These are phyloP conservation scores for Prillingera fragicola DNA, from an alignment of 1,284 basidiomycete species.

Conservation along the genomic window DNA sequence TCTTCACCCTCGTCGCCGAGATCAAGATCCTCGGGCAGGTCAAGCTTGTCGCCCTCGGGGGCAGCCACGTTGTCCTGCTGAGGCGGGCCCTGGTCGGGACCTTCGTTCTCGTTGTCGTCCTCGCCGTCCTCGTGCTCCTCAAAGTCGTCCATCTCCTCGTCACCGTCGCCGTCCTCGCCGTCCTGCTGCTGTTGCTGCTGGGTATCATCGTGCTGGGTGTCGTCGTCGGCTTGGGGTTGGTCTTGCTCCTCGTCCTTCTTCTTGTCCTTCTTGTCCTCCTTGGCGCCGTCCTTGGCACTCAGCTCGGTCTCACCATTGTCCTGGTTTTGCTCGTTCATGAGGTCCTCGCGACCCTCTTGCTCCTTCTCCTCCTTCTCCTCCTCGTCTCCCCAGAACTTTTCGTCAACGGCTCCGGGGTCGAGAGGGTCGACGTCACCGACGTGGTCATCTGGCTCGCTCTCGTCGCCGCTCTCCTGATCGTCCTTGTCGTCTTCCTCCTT, in stretches of 20 bases:
- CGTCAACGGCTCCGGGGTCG: slow-evolving; percentile 85
- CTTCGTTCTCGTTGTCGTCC: slow-evolving; percentile 48
- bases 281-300: slow-evolving; percentile 63
- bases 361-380: slow-evolving; percentile 51
- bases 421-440: slow-evolving; percentile 76
- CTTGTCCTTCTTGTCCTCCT: slow-evolving; percentile 40
- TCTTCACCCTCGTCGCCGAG: slow-evolving; percentile 53
- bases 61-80: slow-evolving; percentile 60
- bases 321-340: slow-evolving; percentile 46
- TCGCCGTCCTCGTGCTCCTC: slow-evolving; percentile 43
- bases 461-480: slow-evolving; percentile 55
- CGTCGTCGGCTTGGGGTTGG: slow-evolving; percentile 41
- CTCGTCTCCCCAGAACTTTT: slow-evolving; percentile 95
- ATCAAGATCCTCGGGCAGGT: slow-evolving; percentile 77
- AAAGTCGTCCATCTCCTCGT: slow-evolving; percentile 24
- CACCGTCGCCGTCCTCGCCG: slow-evolving; percentile 28
- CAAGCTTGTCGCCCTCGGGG: slow-evolving; percentile 69
- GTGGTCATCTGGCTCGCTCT: slow-evolving; percentile 68
- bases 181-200: slow-evolving; percentile 29
- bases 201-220: slow-evolving; percentile 27
- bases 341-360: slow-evolving; percentile 41
- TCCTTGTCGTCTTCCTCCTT: slow-evolving; percentile 58
- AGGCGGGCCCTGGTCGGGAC: slow-evolving; percentile 25
- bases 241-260: slow-evolving; percentile 47
- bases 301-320: slow-evolving; percentile 59